Evolutionary conservation across 345 rosid species (phyloP).

Genomic region (Populus alba): DNA sequence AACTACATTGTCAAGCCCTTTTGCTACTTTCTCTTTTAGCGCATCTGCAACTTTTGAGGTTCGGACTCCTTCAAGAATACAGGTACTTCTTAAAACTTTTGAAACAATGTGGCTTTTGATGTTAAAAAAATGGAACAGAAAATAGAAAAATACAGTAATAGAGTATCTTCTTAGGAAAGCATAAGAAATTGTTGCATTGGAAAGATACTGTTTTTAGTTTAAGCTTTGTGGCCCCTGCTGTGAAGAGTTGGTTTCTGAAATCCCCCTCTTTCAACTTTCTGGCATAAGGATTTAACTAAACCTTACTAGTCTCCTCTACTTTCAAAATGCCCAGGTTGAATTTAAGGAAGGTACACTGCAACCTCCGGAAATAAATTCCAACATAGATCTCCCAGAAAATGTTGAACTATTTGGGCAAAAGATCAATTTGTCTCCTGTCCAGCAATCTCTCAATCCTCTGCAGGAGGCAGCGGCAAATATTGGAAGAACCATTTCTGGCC

Average conservation of each 20-base stretch:
- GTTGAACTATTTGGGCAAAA: conserved; percentile 70
- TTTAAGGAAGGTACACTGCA: conserved; percentile 77
- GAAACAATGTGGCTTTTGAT: background rate
- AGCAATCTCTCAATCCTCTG: conserved; percentile 71
- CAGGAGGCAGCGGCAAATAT: conserved; percentile 70
- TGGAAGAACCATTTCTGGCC: conserved; percentile 69
- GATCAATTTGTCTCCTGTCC: conserved; percentile 59
- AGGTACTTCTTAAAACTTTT: conserved; percentile 42
- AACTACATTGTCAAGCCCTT: conserved; percentile 64
- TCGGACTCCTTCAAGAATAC: conserved; percentile 80
- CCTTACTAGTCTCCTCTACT: background rate
- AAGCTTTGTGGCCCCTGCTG: background rate
- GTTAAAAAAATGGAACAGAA: background rate
- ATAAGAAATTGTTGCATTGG: background rate
- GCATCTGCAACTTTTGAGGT: conserved; percentile 78
- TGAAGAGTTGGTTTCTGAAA: background rate
- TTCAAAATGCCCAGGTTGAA: conserved; percentile 54
- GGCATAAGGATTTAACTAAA: background rate
- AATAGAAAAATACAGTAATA: background rate
- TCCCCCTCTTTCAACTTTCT: background rate
- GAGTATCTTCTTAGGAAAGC: background rate
- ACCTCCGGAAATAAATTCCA: conserved; percentile 83
- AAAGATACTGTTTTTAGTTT: background rate
- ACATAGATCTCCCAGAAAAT: conserved; percentile 65
- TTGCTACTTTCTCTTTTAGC: conserved; percentile 81